Base-by-base conservation (phyloP, 176 grass and related monocot genomes). In the Bothriochloa decipiens region DNA sequence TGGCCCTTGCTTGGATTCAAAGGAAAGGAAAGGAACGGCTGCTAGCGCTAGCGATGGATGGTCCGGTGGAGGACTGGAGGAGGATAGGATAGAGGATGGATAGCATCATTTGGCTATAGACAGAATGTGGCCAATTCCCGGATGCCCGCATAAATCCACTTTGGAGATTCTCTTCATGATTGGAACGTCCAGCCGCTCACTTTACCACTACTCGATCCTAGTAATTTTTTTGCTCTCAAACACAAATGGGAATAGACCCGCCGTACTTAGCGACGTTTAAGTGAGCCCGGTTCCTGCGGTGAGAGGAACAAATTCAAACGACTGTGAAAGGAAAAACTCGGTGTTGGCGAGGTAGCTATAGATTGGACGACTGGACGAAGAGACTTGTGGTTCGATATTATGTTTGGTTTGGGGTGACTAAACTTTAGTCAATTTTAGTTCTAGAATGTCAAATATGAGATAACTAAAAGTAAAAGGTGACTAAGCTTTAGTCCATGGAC, bases 151-250 rank as follows among this genome's bases (percentile, higher is more conserved):
- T 80, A 80, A 80, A 80, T 86, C 84, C 76, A 80, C 84, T 80
- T 80, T 80, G 57, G 84, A 80, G 57, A 86, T 86, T 80, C 77
- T 73, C 76, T 80, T 13, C 68, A 74, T 86, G 57, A 86, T 86
- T 86, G 84, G 68, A 52, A 80, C 69, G 55, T 78, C 74, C 16
- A 85, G 49, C 17, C 83, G 28, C 73, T 68, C 25, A 22, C 52
- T 62, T 72, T 72, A 58, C 58, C 1, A 60, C 52, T 55, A 15
- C n/a, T n/a, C n/a, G n/a, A 0, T 20, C 20, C 41, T 43, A 8
- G 1, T 15, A n/a, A n/a, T 49, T 15, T 15, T 49, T 57, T n/a
- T 57, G 2, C 53, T 22, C 20, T 20, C 0, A 32, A 32, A 32
- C 29, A 32, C 29, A 57, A 57, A 57, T 57, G 20, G 53, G 53